A percentile compares a stretch with the other conserved stretches of the same genome.
Conservation (phyloP, 108 stramenopile genomes). For the Ochromonas danica region DNA sequence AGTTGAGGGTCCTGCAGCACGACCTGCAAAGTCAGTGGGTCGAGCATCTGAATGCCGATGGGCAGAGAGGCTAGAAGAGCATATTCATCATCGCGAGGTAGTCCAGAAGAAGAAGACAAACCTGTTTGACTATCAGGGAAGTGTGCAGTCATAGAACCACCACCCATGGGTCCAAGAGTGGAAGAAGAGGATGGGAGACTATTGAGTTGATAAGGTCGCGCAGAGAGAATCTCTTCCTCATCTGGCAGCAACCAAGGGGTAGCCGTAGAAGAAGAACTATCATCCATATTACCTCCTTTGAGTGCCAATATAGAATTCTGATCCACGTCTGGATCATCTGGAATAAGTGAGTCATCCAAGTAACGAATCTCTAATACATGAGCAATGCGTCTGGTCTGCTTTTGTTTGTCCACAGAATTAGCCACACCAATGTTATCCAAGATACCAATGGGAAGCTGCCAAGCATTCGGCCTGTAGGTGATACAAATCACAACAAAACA, state of each 20-base stretch:
- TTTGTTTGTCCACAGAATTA: no score
- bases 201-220: not conserved
- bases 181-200: not conserved
- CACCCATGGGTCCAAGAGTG: not conserved
- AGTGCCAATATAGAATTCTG: not conserved
- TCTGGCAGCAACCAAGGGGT: not conserved
- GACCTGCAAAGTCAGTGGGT: not conserved
- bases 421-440: no score
- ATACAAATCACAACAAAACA: no score
- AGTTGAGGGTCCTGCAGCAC: not conserved
- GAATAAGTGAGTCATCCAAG: not conserved
- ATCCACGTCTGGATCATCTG: not conserved
- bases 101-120: not conserved
- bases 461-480: no score
- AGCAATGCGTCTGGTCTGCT: not conserved
- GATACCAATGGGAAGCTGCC: no score
- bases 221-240: not conserved
- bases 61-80: not conserved
- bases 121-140: no score
- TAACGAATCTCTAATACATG: not conserved
- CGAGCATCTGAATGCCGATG: not conserved
- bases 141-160: no score
- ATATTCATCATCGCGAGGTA: not conserved
- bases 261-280: not conserved
- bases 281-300: not conserved